Conservation (phyloP, 306 rosid genomes). For the Calophaca sinica region DNA sequence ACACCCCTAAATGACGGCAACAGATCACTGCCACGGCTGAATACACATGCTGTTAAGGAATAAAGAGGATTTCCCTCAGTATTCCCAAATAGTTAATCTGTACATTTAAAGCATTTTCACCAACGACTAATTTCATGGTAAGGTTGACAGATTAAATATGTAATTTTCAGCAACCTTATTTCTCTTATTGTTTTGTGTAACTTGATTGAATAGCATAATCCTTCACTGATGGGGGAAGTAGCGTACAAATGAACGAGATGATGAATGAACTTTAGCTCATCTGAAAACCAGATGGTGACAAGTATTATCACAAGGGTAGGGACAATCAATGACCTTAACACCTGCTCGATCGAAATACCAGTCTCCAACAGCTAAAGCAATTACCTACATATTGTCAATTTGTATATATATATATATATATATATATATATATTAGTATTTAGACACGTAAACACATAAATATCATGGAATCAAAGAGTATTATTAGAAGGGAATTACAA, state of each 20-base stretch:
- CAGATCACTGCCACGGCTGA: conserved; percentile 8
- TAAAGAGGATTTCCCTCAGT: conserved; percentile 27
- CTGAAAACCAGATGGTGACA: conserved; percentile 87
- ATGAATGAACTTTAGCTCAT: conserved; percentile 43
- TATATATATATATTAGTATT: not conserved
- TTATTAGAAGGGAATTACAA: too few relatives aligned
- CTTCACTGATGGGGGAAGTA: conserved; percentile 7
- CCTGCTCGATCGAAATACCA: conserved; percentile 86
- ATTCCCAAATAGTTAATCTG: not conserved
- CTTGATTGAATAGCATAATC: conserved; percentile 49
- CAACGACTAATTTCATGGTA: conserved; percentile 5
- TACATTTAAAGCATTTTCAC: conserved; percentile 32
- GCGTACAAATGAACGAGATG: not conserved
- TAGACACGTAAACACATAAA: conserved; percentile 13
- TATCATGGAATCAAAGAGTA: too few relatives aligned
- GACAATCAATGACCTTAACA: conserved; percentile 80
- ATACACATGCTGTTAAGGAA: not conserved
- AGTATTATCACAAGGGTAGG: conserved; percentile 85
- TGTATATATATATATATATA: not conserved
- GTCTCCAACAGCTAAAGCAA: conserved; percentile 89
- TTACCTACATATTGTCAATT: conserved; percentile 60
- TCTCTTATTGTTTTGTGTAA: conserved; percentile 39
- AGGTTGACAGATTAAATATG: conserved; percentile 40
- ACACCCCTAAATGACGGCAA: too few relatives aligned
- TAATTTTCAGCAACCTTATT: conserved; percentile 50